phyloP scores from a whole-genome alignment of 805 yeast genomes.

The Maudiozyma turicensis region DNA sequence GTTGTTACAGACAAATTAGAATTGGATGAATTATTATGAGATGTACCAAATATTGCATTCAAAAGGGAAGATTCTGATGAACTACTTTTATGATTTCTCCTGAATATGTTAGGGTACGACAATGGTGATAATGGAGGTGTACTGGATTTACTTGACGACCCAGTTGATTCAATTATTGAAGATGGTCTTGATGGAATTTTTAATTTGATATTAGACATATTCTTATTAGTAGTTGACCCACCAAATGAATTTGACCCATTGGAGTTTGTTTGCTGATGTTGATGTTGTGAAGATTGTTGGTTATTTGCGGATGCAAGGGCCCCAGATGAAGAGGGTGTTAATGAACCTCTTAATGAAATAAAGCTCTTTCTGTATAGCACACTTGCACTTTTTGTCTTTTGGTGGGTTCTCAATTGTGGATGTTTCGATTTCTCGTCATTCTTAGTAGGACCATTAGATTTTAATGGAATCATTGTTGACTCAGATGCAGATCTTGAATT shows the following conservation, averaged over 20 bases:
- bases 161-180: slow-evolving; percentile 13
- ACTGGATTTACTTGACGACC: slow-evolving; percentile 9
- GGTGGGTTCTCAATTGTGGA: slow-evolving; percentile 12
- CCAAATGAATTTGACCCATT: not conserved
- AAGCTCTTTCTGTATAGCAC: slow-evolving; percentile 29
- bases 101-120: slow-evolving; percentile 40
- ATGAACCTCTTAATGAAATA: slow-evolving; percentile 24
- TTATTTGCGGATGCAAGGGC: not conserved
- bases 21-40: slow-evolving; percentile 5
- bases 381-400: slow-evolving; percentile 25
- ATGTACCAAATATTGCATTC: slow-evolving; percentile 28
- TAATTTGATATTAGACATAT: slow-evolving; percentile 14
- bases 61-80: slow-evolving; percentile 46
- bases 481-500: slow-evolving; percentile 24
- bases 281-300: not conserved
- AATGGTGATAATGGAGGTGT: slow-evolving; percentile 25
- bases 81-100: slow-evolving; percentile 55
- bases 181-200: slow-evolving; percentile 22
- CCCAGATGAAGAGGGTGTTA: not conserved
- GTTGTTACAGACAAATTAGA: not conserved
- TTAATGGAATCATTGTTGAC: slow-evolving; percentile 14
- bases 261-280: not conserved
- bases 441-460: slow-evolving; percentile 4
- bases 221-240: not conserved
- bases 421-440: slow-evolving; percentile 22